Base-by-base conservation (phyloP, 2,329 filamentous ascomycete genomes). In the Apiospora arundinis region DNA sequence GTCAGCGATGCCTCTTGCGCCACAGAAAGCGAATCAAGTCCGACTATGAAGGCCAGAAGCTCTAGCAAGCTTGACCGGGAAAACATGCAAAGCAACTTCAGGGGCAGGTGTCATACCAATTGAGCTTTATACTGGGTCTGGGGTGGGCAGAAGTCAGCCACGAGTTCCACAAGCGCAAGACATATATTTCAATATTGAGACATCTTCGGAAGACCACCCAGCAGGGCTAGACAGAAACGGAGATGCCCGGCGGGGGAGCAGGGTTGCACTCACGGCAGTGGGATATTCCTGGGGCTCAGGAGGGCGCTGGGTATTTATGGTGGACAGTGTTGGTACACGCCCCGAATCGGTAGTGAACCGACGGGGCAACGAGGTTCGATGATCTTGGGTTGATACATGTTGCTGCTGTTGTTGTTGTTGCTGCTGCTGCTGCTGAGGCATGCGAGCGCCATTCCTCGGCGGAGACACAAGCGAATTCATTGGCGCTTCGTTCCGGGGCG, bases 281-380 rank as follows among this genome's bases (percentile, higher is more conserved):
- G 82, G 79, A 78, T 88, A 88, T 74, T 90, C 88, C 77, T 87
- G 85, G 71, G 83, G 77, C 70, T 88, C 87, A 68, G 84, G 82
- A 48, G 80, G 81, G 74, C 86, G 86, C 76, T 85, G 85, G 66
- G 88, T 86, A 79, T 63, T 63, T 63, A 95, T 84, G 73, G 89
- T 88, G 71, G 88, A 89, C 83, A 93, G 85, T 80, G 92, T 94
- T 82, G 93, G 92, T 83, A 95, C 86, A 88, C 95, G 89, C 83
- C 94, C 88, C 84, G 93, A 91, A 84, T 97, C 97, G 71, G 95
- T 96, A 74, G 95, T 98, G 84, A 98, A 98, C 80, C 95, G 92
- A 79, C 95, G 92, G 83, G 95, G 94, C 80, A 98, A 87, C 77
- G 91, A 91, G 74, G 90, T 90, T 82, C 95, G 91, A 75, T 89